Percentiles rank a stretch among this genome's conserved stretches.
Evolutionary conservation across 73 alveolate genomes (phyloP).

Genomic region (Paramecium caudatum): DNA sequence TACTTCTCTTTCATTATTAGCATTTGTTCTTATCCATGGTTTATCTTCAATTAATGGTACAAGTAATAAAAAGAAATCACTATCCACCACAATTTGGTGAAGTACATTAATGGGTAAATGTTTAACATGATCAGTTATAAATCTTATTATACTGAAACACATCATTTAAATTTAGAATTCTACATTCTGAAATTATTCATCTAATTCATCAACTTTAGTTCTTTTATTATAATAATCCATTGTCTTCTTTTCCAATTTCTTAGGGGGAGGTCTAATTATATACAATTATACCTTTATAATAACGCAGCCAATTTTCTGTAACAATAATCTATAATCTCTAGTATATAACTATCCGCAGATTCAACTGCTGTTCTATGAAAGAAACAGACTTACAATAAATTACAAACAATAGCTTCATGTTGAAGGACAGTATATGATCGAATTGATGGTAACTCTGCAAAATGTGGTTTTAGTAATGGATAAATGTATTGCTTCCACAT

Average conservation of each 20-base stretch:
- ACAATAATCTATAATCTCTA: constrained; percentile 98
- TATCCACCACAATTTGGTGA: constrained; percentile 97
- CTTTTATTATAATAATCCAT: constrained; percentile 84
- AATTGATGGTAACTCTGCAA: constrained; percentile 79
- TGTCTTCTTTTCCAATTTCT: constrained; percentile 76
- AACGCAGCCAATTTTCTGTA: constrained; percentile 90
- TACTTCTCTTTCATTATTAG: constrained; percentile 83
- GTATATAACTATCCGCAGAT: constrained; percentile 96
- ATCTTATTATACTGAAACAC: constrained; percentile 95
- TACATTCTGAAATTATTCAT: constrained; percentile 89
- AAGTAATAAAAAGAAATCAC: constrained; percentile 97
- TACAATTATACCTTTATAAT: constrained; percentile 76
- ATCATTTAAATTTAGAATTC: constrained; percentile 82
- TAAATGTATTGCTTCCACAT: constrained; percentile 88
- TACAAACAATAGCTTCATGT: constrained; percentile 98
- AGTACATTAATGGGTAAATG: constrained; percentile 97
- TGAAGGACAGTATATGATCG: constrained; percentile 83
- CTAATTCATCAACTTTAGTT: constrained; percentile 89
- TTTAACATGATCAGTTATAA: constrained; percentile 97
- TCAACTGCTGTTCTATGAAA: constrained; percentile 98
- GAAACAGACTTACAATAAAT: constrained; percentile 95
- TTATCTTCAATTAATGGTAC: constrained; percentile 99
- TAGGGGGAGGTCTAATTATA: constrained; percentile 75
- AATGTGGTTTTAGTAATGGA: constrained; percentile 80
- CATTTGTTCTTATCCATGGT: constrained; percentile 94